Conservation (phyloP, 768 basidiomycete genomes). For the Lactifluus volemus region DNA sequence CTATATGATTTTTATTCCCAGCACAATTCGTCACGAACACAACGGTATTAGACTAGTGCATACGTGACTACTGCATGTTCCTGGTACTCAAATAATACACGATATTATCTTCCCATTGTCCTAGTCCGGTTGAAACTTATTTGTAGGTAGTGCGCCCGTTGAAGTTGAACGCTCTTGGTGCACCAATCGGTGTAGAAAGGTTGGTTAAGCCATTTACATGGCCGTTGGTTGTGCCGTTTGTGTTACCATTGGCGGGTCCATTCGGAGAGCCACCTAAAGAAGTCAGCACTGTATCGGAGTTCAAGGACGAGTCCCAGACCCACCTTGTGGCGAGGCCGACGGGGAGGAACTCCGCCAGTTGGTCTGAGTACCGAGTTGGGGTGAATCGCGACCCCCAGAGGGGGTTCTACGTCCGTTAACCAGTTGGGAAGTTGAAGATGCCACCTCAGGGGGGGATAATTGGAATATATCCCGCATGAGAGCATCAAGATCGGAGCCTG, state of each 20-base stretch:
- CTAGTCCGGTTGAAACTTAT: not conserved
- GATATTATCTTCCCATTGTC: not conserved
- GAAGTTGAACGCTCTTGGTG: not conserved
- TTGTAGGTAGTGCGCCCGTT: not conserved
- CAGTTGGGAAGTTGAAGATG: not conserved
- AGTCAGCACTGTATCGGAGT: not conserved
- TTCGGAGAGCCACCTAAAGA: not conserved
- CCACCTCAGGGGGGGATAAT: not conserved
- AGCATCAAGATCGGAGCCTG: not conserved
- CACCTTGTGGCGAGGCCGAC: conserved; percentile 7
- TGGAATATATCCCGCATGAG: conserved; percentile 12
- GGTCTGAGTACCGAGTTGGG: not conserved
- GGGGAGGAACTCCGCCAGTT: not conserved
- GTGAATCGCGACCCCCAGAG: not conserved
- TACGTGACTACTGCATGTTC: not conserved
- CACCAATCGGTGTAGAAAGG: not conserved
- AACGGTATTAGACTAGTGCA: not conserved
- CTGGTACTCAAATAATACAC: not conserved
- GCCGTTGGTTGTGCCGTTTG: not conserved
- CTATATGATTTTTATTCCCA: too few relatives aligned
- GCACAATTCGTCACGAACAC: not conserved
- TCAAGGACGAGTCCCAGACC: not conserved
- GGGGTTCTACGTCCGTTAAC: not conserved
- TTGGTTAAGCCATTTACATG: not conserved
- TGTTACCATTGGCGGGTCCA: not conserved